A percentile compares a stretch with the other conserved stretches of the same genome.
phyloP scores from a whole-genome alignment of 225 moss, liverwort and hornwort species.

The Bryoerythrophyllum caledonicum region DNA sequence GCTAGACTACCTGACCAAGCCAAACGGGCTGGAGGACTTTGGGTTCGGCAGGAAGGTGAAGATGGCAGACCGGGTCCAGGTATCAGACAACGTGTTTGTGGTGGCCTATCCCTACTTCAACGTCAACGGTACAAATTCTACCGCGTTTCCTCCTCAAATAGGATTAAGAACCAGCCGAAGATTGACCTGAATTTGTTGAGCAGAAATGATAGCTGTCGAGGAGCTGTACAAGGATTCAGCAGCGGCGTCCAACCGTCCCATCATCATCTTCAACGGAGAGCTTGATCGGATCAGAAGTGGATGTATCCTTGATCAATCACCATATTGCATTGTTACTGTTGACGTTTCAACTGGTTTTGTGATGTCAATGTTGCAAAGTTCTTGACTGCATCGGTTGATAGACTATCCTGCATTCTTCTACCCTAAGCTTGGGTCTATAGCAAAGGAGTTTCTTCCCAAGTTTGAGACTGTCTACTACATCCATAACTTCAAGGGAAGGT shows the following conservation, averaged over 20 bases:
- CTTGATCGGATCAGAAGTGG: conserved; percentile 97
- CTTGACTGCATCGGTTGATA: conserved; percentile 30
- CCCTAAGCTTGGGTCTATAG: conserved; percentile 85
- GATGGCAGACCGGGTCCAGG: conserved; percentile 76
- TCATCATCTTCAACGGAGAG: conserved; percentile 70
- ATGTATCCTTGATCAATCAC: conserved; percentile 35
- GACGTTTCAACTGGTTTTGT: background rate
- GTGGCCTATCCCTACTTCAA: conserved; percentile 99
- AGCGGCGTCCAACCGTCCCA: conserved; percentile 38
- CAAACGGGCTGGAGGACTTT: conserved; percentile 51
- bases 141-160: background rate
- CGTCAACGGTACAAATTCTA: conserved; percentile 67
- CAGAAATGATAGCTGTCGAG: conserved; percentile 55
- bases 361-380: conserved; percentile 13
- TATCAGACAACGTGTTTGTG: conserved; percentile 74
- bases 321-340: background rate
- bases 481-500: conserved; percentile 92
- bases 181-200: conserved; percentile 17
- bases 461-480: conserved; percentile 96
- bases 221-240: conserved; percentile 48
- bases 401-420: conserved; percentile 98
- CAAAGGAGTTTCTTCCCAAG: conserved; percentile 89
- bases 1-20: conserved; percentile 63
- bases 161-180: background rate
- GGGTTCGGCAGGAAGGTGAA: conserved; percentile 94